Evolutionary conservation across 139 green algal species (phyloP).

Genomic region (Tetratostichococcus sp.): DNA sequence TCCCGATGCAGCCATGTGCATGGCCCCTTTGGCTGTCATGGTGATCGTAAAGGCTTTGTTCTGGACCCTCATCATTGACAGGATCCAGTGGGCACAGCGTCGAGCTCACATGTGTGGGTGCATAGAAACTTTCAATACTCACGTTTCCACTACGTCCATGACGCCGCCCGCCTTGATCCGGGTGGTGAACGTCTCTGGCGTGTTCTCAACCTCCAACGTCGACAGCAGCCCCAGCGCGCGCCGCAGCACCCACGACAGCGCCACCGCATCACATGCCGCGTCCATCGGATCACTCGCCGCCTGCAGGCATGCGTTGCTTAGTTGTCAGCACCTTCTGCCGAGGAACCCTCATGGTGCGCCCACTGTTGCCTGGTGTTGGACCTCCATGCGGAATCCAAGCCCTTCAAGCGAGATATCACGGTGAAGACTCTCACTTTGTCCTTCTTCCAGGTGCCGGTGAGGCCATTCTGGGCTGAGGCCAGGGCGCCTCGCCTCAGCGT

Average conservation of each 20-base stretch:
- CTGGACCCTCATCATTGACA: too few relatives aligned
- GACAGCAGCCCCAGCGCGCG: neutral
- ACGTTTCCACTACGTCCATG: slow-evolving; percentile 3
- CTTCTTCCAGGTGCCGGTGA: neutral
- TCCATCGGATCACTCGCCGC: slow-evolving; percentile 1
- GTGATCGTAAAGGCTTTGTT: too few relatives aligned
- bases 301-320: neutral
- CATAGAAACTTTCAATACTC: neutral
- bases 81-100: too few relatives aligned
- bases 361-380: too few relatives aligned
- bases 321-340: too few relatives aligned
- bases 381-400: too few relatives aligned
- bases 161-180: slow-evolving; percentile 4
- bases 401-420: too few relatives aligned
- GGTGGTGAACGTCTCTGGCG: neutral
- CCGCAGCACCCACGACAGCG: slow-evolving; percentile 6
- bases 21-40: too few relatives aligned
- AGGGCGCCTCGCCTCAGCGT: neutral
- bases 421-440: neutral
- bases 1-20: too few relatives aligned
- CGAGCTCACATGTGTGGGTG: too few relatives aligned
- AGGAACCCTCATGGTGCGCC: too few relatives aligned
- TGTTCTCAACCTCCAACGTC: neutral
- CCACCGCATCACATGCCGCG: neutral
- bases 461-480: neutral